phyloP scores from a whole-genome alignment of 495 filamentous ascomycete species.

The Penicillium robsamsonii region DNA sequence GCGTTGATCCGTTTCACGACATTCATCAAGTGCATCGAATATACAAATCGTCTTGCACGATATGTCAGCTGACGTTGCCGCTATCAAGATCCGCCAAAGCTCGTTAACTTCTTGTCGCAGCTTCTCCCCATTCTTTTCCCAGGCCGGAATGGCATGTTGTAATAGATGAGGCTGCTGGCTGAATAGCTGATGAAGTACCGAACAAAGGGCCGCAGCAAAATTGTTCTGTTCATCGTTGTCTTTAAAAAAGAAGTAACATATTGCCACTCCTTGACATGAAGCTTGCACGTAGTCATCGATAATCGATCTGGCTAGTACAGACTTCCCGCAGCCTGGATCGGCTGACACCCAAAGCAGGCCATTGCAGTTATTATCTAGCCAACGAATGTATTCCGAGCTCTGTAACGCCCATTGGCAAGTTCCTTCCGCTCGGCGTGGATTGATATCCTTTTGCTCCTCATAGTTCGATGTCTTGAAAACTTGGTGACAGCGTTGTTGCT shows the following conservation, averaged over 20 bases:
- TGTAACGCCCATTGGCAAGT: too few species aligned
- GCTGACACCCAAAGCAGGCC: background rate
- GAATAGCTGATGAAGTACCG: slow-evolving; percentile 45
- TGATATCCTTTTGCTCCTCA: too few species aligned
- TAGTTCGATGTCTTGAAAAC: background rate
- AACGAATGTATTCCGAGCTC: too few species aligned
- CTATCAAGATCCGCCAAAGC: slow-evolving; percentile 28
- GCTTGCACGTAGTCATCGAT: background rate
- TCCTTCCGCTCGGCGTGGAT: too few species aligned
- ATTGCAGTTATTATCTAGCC: too few species aligned
- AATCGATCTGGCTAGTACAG: background rate
- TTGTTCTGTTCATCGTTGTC: slow-evolving; percentile 17
- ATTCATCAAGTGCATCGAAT: slow-evolving; percentile 49
- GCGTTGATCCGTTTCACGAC: slow-evolving; percentile 18
- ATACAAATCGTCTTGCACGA: slow-evolving; percentile 25
- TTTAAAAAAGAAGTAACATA: slow-evolving; percentile 17
- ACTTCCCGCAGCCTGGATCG: background rate
- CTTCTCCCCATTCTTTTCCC: slow-evolving; percentile 25
- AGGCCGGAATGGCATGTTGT: slow-evolving; percentile 22
- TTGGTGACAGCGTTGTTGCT: too few species aligned
- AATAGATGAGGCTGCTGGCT: slow-evolving; percentile 14
- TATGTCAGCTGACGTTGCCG: background rate
- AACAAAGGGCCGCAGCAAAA: slow-evolving; percentile 32
- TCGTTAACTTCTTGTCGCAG: slow-evolving; percentile 23
- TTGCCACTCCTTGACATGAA: slow-evolving; percentile 5